Base-by-base conservation (phyloP, 2,329 filamentous ascomycete species). In the Aspergillus ochraceoroseus region DNA sequence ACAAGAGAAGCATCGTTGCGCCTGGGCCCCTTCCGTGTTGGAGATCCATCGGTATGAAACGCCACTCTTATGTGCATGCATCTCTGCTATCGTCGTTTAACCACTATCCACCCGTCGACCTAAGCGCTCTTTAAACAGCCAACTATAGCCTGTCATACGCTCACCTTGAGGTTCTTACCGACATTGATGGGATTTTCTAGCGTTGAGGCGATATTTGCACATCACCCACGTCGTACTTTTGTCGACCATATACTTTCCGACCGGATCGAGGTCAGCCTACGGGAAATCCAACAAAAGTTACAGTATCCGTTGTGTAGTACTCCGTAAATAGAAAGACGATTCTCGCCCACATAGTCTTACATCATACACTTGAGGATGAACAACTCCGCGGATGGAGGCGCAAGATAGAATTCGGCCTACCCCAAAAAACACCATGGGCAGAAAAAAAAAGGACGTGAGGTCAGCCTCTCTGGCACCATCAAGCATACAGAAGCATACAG, bases 21-120 rank as follows among this genome's bases (percentile, higher is more conserved):
- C 38, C 45, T 34, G 41, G 41, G 32, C 41, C 45, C 25, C 38
- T 31, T 39, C 28, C 28, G 27, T 23, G 31, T 41, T 23, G 32
- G 35, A 19, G 14, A 30, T 33, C 37, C 38, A 29, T 33, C 23
- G n/a, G n/a, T n/a, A n/a, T 27, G 35, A 33, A 40, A 34, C 26
- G 27, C 29, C 25, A 32, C 14, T n/a, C 15, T n/a, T 28, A 15
- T 9, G n/a, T 43, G 25, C 32, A 38, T 15, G 19, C 31, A 27
- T 32, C 19, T 25, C 26, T 27, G 31, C 31, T 12, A n/a, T 39
- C n/a, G 23, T 38, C 32, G 35, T 41, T 32, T 26, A 30, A 37
- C 29, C 31, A 33, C 32, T 41, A 44, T 44, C 49, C 48, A 43
- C 41, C 37, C 12, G 30, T 39, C 49, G 52, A 45, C 36, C 52